Base-by-base conservation (phyloP, 768 basidiomycete species). In the Leccinum fibrillosum region DNA sequence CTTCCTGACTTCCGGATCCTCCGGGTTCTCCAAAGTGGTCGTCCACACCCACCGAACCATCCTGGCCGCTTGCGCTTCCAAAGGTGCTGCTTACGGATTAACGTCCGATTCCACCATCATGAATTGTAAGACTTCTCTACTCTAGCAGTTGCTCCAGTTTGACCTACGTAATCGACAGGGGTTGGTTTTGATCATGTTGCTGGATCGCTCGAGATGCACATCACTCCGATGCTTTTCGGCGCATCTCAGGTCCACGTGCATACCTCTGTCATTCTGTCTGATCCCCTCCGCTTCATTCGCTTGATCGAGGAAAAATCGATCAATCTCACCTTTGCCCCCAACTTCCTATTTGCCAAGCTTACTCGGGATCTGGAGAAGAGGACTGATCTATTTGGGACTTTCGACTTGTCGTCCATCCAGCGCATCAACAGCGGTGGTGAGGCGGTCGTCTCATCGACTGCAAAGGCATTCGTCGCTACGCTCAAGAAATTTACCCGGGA, bases 141-240 rank as follows among this genome's bases (percentile, higher is more conserved):
- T 5, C 12, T 12, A 1, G 25, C 12, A 15, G 13, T n/a, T 15
- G 30, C 13, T 0, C 32, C 17, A 5, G 23, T 35, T 19, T 52
- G 12, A 58, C 17, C 1, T 34, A n/a, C 17, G 51, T 26, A 5
- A 37, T 45, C 10, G 26, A 28, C 39, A 67, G 65, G 65, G 76
- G 75, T 77, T 42, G 72, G 73, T 11, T 77, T 78, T 47, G 76
- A 78, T 54, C 77, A 78, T 49, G 76, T 77, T 52, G 77, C 76
- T 4, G 73, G 72, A 30, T 70, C 75, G 8, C 61, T 75, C 1
- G 77, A 78, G 57, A 64, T 75, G 47, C 75, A 76, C 55, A 63
- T 78, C 5, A 64, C 76, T 6, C 69, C 76, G 28, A 55, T 68
- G 45, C 60, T 69, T 12, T 69, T 68, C 44, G 73, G 72, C 4